Evolutionary conservation across 345 rosid species (phyloP), one percentile per base, ranked within the genome.

Genomic region (Anastatica hierochuntica): DNA sequence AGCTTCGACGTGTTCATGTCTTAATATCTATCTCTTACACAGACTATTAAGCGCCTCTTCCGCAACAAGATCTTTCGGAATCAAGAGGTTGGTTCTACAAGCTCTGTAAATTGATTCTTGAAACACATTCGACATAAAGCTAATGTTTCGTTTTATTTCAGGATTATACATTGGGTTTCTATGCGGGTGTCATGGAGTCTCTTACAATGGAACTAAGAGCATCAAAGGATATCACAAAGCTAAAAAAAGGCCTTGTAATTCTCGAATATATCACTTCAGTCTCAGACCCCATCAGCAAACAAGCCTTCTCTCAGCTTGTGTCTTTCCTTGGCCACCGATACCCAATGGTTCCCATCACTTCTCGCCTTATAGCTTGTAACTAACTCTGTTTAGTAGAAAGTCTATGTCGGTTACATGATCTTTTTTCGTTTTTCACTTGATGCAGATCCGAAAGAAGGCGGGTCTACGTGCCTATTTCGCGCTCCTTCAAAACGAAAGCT

Each of bases 21-120:
- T 42, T 38, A 46, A 58, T 38, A 5, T 10, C 16, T 18, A 16
- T 47, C 14, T 20, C 64, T 43, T 39, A 68, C 73, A 23, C 94
- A 92, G 98, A 88, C 88, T 0, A 78, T 92, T 36, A 86, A 72
- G 75, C 70, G 70, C 40, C 88, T 88, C 59, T 83, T 84, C 77
- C 67, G 79, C 75, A 76, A 60, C 44, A 75, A 59, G 72, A 65
- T 84, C 27, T 78, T 84, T 56, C 68, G 76, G 72, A 71, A 81
- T 58, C 70, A 72, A 80, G 85, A 81, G 98, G 95, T 90, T 63
- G 50, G 95, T 21, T 21, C 5, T 21, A 21, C n/a, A n/a, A n/a
- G n/a, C n/a, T 21, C 5, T 21, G 24, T 21, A 21, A 5, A 21
- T 21, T 21, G 24, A 36, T 53, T 47, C 34, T 42, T 8, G n/a